Evolutionary conservation across 495 filamentous ascomycete species (phyloP), one percentile per base, ranked within the genome.

Genomic region (Penicillium simplicissimum): DNA sequence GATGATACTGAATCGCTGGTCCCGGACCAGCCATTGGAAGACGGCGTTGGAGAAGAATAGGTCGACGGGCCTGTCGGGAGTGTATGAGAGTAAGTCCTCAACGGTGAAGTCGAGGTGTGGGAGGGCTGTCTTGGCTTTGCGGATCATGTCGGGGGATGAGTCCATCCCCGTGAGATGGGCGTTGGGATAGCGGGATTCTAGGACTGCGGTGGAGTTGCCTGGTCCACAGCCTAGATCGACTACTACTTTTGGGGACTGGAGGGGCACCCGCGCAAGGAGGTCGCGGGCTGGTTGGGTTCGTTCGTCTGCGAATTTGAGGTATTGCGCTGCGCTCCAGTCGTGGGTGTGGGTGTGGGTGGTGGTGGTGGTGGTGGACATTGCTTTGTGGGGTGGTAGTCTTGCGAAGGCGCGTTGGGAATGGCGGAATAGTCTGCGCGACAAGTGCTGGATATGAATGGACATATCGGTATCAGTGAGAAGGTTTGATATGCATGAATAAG

Each of bases 191-290:
- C 69, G 73, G 4, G 63, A 54, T 36, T 70, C 61, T 0, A 87
- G 74, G 8, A 76, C 73, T 1, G 66, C 60, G 23, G 84, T 87
- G 0, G 78, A 82, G 67, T 82, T 85, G 0, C 77, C 84, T 0
- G 83, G 82, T 0, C 84, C 84, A 65, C 82, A 85, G 63, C 84
- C 84, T 0, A 85, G 68, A 62, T 87, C 83, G 59, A 82, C 70
- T 49, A 87, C 74, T 8, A 60, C 61, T 6, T 69, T 68, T 1
- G 79, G 81, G 1, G 65, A 49, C 37, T 66, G 43, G 9, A 76
- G 62, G 1, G 67, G 66, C 25, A 81, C 63, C 33, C 74, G 73
- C 1, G 77, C 47, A 28, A 82, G 71, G 19, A 83, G 79, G 59
- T 83, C 80, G 42, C 71, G 76, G 0, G 74, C 71, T 35, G 81